Base-by-base conservation (phyloP, 306 rosid species). In the Glycyrrhiza uralensis region DNA sequence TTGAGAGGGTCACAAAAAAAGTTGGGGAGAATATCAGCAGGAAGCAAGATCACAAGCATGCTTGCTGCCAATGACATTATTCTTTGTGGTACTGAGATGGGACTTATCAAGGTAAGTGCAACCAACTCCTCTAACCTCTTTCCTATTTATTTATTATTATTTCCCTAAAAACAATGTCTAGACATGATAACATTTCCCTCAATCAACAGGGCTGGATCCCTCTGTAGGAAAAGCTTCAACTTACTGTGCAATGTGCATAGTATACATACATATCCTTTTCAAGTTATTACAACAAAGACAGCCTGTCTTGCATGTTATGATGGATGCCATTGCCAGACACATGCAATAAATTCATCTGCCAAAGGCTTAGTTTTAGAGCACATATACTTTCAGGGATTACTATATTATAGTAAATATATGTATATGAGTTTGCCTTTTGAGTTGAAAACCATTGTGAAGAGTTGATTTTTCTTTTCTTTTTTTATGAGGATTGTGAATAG, bases 151-250 rank as follows among this genome's bases (percentile, higher is more conserved):
- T 49, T 35, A 42, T 59, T 33, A n/a, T n/a, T n/a, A n/a, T 39
- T 32, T 52, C 33, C 14, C 12, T 15, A 14, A 22, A 7, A 55
- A 55, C 13, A 68, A 39, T 22, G 29, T 30, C 10, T 54, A 29
- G 19, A 67, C 13, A 4, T 66, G 29, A 9, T 67, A 50, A 29
- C 47, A 55, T 66, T 62, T 6, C 24, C 19, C 77, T 29, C 24
- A 54, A 52, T 9, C 74, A 52, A 82, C 87, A 90, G 96, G 96
- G 93, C 4, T 90, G 96, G 96, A 86, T 90, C 45, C 96, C 96
- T 68, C 66, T 88, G 63, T 90, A 90, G 78, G 51, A 88, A 24
- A 56, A 76, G 79, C 57, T 64, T 39, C 81, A 42, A 71, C 49
- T 26, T 58, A 13, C 22, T 17, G 32, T 66, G 38, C 50, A n/a